Evolutionary conservation across 2,329 filamentous ascomycete species (phyloP).

Genomic region (Curvularia sp.): DNA sequence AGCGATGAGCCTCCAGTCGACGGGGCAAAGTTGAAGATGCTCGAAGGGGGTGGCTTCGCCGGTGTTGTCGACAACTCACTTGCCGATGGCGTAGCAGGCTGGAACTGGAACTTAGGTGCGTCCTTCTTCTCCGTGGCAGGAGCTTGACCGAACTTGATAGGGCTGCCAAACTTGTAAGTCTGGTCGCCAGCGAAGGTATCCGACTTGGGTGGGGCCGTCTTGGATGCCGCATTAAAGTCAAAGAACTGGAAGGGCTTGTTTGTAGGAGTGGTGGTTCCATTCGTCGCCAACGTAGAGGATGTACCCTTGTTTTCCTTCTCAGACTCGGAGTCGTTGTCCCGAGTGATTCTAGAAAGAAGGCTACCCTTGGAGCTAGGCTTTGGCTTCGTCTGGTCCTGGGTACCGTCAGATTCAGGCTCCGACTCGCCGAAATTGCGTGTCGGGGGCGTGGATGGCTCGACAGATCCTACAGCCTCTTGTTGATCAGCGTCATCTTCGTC

Average conservation of each 20-base stretch:
- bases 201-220: constrained; percentile 39
- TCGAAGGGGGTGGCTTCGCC: constrained; percentile 32
- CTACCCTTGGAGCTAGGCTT: constrained; percentile 24
- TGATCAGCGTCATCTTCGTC: constrained; percentile 33
- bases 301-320: constrained; percentile 34
- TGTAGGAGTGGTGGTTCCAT: constrained; percentile 38
- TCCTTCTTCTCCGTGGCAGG: constrained; percentile 34
- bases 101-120: constrained; percentile 36
- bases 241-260: constrained; percentile 38
- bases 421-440: constrained; percentile 36
- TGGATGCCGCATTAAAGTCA: constrained; percentile 40
- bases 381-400: constrained; percentile 31
- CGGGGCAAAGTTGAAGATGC: constrained; percentile 36
- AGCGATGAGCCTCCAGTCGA: constrained; percentile 26
- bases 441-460: constrained; percentile 27
- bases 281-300: constrained; percentile 27
- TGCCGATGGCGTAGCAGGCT: constrained; percentile 36
- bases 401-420: constrained; percentile 37
- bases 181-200: constrained; percentile 44
- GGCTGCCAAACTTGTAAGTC: constrained; percentile 46
- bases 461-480: constrained; percentile 21
- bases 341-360: constrained; percentile 42
- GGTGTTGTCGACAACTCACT: constrained; percentile 39
- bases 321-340: constrained; percentile 27
- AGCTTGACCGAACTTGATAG: constrained; percentile 45